Conservation (phyloP, 306 rosid genomes). For the Styphnolobium japonicum region DNA sequence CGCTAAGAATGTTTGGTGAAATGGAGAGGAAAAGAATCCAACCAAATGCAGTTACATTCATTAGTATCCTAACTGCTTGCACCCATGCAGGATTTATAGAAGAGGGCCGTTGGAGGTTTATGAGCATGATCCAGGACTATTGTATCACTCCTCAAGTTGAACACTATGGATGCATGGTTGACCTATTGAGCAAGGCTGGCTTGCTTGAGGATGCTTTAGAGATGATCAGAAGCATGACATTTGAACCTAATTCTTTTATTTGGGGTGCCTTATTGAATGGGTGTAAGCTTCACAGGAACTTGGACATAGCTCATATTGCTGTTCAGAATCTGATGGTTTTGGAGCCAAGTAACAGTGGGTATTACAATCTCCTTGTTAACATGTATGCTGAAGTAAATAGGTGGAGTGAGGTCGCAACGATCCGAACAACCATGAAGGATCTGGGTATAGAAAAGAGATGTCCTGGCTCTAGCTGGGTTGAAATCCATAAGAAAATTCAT, state of each 20-base stretch:
- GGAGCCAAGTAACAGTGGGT: slow-evolving; percentile 72
- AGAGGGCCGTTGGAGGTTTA: slow-evolving; percentile 58
- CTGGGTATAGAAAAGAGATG: slow-evolving; percentile 64
- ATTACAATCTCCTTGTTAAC: slow-evolving; percentile 58
- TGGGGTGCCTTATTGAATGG: slow-evolving; percentile 88
- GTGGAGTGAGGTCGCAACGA: slow-evolving; percentile 64
- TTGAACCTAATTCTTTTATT: slow-evolving; percentile 58
- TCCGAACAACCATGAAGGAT: slow-evolving; percentile 61
- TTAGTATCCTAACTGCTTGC: slow-evolving; percentile 71
- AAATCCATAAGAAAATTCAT: slow-evolving; percentile 48
- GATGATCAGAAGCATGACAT: slow-evolving; percentile 55
- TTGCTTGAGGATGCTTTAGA: slow-evolving; percentile 66
- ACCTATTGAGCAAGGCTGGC: slow-evolving; percentile 77
- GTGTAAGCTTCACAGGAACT: slow-evolving; percentile 64
- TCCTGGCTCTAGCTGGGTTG: slow-evolving; percentile 87
- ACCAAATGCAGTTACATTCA: slow-evolving; percentile 71
- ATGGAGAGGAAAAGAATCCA: slow-evolving; percentile 54
- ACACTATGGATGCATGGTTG: slow-evolving; percentile 89
- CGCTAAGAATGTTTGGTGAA: slow-evolving; percentile 52
- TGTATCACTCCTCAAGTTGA: slow-evolving; percentile 47
- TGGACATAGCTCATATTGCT: slow-evolving; percentile 54
- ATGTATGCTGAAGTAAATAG: slow-evolving; percentile 64
- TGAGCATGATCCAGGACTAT: slow-evolving; percentile 57
- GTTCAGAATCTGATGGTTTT: slow-evolving; percentile 46
- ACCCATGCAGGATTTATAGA: slow-evolving; percentile 71